phyloP scores from a whole-genome alignment of 2,329 filamentous ascomycete genomes.

The Diplocarpon mali region DNA sequence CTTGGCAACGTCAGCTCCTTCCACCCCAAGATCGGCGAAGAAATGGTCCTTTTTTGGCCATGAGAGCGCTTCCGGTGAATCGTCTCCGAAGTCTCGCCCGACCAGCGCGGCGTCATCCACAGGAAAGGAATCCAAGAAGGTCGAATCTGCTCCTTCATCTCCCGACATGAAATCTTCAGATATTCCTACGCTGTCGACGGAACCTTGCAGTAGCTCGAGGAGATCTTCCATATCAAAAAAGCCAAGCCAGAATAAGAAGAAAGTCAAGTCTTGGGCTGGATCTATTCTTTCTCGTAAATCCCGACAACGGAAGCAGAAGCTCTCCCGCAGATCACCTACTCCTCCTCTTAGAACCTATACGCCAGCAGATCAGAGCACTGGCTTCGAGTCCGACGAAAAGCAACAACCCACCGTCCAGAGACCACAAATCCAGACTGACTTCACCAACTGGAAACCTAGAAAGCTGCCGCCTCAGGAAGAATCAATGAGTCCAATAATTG shows the following conservation, averaged over 20 bases:
- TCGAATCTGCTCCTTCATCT: constrained; percentile 6
- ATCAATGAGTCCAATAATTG: constrained; percentile 68
- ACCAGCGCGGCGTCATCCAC: constrained; percentile 32
- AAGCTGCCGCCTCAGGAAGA: constrained; percentile 40
- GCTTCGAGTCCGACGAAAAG: constrained; percentile 14
- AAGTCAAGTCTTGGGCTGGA: constrained; percentile 55
- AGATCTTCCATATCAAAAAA: constrained; percentile 24
- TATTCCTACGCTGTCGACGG: constrained; percentile 18
- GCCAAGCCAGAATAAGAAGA: constrained; percentile 50
- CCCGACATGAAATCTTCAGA: constrained; percentile 11
- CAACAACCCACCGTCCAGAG: constrained; percentile 7
- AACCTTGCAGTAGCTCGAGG: constrained; percentile 16
- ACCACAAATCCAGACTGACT: constrained; percentile 20
- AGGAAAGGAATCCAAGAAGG: constrained; percentile 29
- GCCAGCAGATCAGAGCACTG: constrained; percentile 19
- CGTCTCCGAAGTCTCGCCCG: constrained; percentile 37
- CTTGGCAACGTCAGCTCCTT: constrained; percentile 23
- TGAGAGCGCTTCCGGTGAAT: constrained; percentile 26
- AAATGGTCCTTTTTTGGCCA: constrained; percentile 28
- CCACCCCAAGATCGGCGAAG: constrained; percentile 25
- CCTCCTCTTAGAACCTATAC: constrained; percentile 31
- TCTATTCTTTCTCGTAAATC: constrained; percentile 38
- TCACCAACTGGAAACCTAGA: constrained; percentile 30
- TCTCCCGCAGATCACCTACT: constrained; percentile 31
- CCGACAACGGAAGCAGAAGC: constrained; percentile 34